phyloP scores from a whole-genome alignment of 1,139 yeast genomes.

The Lizanozyma gosingica region DNA sequence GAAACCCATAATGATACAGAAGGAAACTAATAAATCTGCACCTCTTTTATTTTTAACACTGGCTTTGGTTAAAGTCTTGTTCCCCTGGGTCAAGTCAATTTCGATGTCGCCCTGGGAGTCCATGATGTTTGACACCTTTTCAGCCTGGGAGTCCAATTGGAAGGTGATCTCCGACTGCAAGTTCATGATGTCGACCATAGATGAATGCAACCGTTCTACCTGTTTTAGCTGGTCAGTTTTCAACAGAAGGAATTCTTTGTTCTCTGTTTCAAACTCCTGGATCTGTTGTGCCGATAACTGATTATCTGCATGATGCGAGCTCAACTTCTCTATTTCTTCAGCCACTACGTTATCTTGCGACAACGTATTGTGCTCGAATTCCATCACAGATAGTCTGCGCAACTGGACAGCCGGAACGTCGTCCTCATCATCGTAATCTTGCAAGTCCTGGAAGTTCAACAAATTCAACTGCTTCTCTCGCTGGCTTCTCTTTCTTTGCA shows the following conservation, averaged over 20 bases:
- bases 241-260: constrained; percentile 50
- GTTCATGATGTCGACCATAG: constrained; percentile 73
- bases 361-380: not conserved
- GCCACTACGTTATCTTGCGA: constrained; percentile 5
- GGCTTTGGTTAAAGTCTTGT: constrained; percentile 63
- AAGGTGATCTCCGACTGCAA: constrained; percentile 70
- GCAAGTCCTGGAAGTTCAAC: constrained; percentile 34
- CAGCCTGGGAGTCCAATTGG: constrained; percentile 70
- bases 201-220: constrained; percentile 62
- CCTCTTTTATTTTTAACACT: constrained; percentile 62
- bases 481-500: constrained; percentile 33
- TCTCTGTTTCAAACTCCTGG: constrained; percentile 64
- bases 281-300: constrained; percentile 51
- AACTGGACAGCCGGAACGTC: constrained; percentile 4
- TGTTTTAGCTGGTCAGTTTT: constrained; percentile 62
- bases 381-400: not conserved
- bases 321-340: constrained; percentile 18
- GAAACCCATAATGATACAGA: constrained; percentile 55
- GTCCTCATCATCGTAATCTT: constrained; percentile 9
- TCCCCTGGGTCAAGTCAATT: constrained; percentile 64
- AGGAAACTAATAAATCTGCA: constrained; percentile 54
- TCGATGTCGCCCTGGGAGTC: constrained; percentile 68
- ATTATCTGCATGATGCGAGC: constrained; percentile 7
- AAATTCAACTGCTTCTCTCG: constrained; percentile 34
- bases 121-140: constrained; percentile 56